Evolutionary conservation across 129 eudicot species (phyloP), one percentile per base, ranked within the genome.

Genomic region (Tanacetum coccineum): DNA sequence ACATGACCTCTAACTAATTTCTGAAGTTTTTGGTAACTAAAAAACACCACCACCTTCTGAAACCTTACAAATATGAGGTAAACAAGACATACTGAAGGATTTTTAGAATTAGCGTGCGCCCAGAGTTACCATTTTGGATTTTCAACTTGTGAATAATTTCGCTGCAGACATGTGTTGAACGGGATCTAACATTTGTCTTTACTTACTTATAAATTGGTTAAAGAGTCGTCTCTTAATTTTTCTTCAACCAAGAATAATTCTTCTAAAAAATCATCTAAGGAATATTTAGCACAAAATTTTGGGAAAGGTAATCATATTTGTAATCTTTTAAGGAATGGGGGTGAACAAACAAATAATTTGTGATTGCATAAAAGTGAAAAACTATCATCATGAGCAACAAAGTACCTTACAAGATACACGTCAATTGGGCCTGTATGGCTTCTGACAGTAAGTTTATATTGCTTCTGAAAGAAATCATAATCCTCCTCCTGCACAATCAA

Each of bases 341-440:
- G 52, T 36, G 42, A 36, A 7, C 10, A 9, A 6, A 64, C 69
- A 21, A 18, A 36, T 45, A 13, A 64, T 20, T n/a, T 9, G 19
- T 1, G 47, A 12, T 52, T 13, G 18, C 9, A 42, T 20, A 52
- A 42, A n/a, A n/a, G n/a, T n/a, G n/a, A n/a, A n/a, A n/a, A 1
- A 20, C 6, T 4, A 62, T n/a, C 28, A 70, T 54, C 40, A 73
- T 48, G 15, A 32, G 56, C 42, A 74, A 20, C 10, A n/a, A 60
- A 64, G 49, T 77, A 88, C 96, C 96, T 85, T 52, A 85, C 14
- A 47, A 85, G 89, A 83, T 78, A 85, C 75, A 81, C 59, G 59
- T 66, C 69, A 48, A 88, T 79, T 47, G 96, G 92, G 58, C 89
- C 92, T n/a, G 82, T 82, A 66, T 75, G 72, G 81, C 96, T 88